phyloP scores from a whole-genome alignment of 139 green algal genomes.

The Edaphochlamys debaryana region DNA sequence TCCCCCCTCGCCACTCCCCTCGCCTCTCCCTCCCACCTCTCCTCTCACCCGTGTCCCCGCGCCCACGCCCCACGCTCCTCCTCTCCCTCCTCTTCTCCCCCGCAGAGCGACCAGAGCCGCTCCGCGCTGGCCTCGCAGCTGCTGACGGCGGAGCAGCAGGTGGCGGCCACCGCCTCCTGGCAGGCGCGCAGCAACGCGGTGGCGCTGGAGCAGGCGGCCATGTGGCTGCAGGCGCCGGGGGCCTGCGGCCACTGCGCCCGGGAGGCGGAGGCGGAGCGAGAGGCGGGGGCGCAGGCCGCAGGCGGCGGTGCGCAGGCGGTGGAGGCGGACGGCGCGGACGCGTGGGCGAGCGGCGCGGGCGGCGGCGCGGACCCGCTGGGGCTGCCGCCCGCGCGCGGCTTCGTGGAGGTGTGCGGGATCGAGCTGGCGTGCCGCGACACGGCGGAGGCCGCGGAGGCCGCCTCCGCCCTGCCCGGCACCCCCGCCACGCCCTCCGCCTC shows the following conservation, averaged over 20 bases:
- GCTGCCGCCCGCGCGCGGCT: conserved; percentile 52
- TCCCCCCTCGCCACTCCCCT: too few species aligned
- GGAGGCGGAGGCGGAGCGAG: not conserved
- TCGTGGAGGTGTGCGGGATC: conserved; percentile 69
- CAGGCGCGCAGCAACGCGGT: conserved; percentile 41
- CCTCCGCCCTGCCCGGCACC: not conserved
- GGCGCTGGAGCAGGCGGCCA: conserved; percentile 51
- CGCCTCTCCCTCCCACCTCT: too few species aligned
- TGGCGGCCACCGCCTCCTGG: conserved; percentile 47
- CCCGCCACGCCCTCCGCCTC: not conserved
- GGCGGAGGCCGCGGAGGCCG: conserved; percentile 12
- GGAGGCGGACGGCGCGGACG: not conserved
- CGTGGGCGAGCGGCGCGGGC: not conserved
- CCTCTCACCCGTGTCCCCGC: too few species aligned
- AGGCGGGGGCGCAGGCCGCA: not conserved
- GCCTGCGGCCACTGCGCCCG: not conserved
- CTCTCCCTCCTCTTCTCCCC: not conserved
- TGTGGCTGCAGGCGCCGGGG: conserved; percentile 46
- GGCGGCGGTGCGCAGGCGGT: too few species aligned
- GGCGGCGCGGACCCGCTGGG: not conserved
- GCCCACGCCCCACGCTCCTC: too few species aligned
- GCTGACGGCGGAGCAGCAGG: conserved; percentile 46
- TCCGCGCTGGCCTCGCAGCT: conserved; percentile 27
- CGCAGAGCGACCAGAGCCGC: conserved; percentile 24
- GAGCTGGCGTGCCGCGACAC: conserved; percentile 53